Evolutionary conservation across 2,329 filamentous ascomycete species (phyloP), one percentile per base, ranked within the genome.

Genomic region (Aspergillus phoenicis): DNA sequence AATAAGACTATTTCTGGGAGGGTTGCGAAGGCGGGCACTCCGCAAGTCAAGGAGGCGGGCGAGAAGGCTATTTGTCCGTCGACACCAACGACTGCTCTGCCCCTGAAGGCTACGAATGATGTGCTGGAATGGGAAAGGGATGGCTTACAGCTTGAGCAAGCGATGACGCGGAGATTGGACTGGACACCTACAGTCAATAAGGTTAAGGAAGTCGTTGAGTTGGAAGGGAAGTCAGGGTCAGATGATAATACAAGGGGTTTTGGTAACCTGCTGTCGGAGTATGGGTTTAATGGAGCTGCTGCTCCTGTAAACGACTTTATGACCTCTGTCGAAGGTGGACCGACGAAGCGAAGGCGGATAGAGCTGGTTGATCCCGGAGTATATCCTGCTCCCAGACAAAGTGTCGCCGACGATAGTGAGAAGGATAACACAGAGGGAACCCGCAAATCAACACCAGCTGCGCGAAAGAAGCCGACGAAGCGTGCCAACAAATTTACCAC

Each of bases 401-500:
- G 53, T 17, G 30, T 49, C 2, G 26, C 22, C 11, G 57, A 59
- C 15, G 51, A 47, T 22, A 62, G 57, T 13, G 63, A 60, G 4
- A 64, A 64, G n/a, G 20, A 20, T 8, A 53, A 58, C n/a, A 60
- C 57, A 3, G 63, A 70, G n/a, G 62, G 62, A 17, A 24, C 58
- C 1, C 41, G 61, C 47, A 39, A 57, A 8, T 59, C 64, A 20
- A 60, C 59, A 3, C 61, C 60, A 8, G 61, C 63, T 20, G 4
- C 59, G 7, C 65, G 64, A 41, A 69, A 68, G 52, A 71, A 71
- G 41, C 41, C 64, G 22, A 89, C 86, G 65, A 79, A 81, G 5
- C 77, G 83, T 3, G 87, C 86, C 74, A 92, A 90, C 76, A 93
- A 89, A 73, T 77, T 87, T 0, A 87, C 86, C 43, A 96, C 91